Conservation (phyloP, 371 early-diverging fungal species). For the Mucor plumbeus region DNA sequence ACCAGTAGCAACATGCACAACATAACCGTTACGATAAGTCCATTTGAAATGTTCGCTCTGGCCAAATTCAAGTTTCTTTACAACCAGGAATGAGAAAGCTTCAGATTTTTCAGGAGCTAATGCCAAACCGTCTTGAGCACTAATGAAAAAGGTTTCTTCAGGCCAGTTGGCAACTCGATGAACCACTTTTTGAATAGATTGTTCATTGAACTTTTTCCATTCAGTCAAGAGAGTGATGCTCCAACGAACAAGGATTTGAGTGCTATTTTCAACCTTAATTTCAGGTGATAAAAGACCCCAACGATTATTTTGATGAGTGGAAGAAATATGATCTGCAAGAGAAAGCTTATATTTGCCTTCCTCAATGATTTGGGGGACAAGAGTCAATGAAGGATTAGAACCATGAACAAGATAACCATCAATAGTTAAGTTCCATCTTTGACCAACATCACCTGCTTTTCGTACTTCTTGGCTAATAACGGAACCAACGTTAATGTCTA, state of each 20-base stretch:
- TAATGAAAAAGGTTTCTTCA: constrained; percentile 39
- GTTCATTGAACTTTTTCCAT: constrained; percentile 22
- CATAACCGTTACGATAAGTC: constrained; percentile 50
- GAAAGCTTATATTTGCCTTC: constrained; percentile 15
- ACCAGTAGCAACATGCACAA: constrained; percentile 55
- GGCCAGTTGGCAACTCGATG: constrained; percentile 45
- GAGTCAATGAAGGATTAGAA: constrained; percentile 17
- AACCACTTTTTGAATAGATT: constrained; percentile 24
- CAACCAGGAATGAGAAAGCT: constrained; percentile 22
- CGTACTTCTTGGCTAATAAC: constrained; percentile 25
- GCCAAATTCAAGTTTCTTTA: constrained; percentile 22
- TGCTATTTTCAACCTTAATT: constrained; percentile 18
- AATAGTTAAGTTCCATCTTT: constrained; percentile 38
- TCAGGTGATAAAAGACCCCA: constrained; percentile 31
- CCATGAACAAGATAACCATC: constrained; percentile 31
- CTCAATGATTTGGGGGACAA: constrained; percentile 14
- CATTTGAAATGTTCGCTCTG: constrained; percentile 41
- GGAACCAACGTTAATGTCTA: constrained; percentile 32
- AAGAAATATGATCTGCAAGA: constrained; percentile 19
- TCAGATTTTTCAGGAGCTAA: constrained; percentile 44
- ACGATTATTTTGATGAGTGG: constrained; percentile 17
- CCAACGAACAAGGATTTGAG: constrained; percentile 28
- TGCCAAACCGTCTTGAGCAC: constrained; percentile 38
- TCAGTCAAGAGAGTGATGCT: constrained; percentile 20
- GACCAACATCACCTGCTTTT: constrained; percentile 22